A percentile compares a stretch with the other conserved stretches of the same genome.
Conservation (phyloP, 345 rosid genomes). For the Populus deltoides region DNA sequence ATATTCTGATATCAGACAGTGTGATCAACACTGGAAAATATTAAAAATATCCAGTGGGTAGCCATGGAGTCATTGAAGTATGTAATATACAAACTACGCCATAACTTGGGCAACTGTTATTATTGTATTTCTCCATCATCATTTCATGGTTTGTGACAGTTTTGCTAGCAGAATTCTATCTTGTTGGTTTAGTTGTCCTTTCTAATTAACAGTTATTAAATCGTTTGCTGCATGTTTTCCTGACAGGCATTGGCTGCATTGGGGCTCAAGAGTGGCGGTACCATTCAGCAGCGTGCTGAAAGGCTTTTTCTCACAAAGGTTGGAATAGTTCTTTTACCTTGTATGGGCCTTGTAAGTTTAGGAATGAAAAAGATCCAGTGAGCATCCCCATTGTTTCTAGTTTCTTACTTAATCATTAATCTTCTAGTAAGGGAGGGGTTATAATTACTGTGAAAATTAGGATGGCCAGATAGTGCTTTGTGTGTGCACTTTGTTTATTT, state of each 20-base stretch:
- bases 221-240: not conserved
- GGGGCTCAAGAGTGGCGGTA: constrained; percentile 92
- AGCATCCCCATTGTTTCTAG: not conserved
- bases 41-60: not conserved
- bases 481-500: no score
- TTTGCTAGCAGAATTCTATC: not conserved
- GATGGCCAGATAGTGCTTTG: no score
- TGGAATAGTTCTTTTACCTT: not conserved
- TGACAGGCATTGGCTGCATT: constrained; percentile 77
- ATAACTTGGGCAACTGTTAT: not conserved
- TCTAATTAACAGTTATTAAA: not conserved
- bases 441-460: no score
- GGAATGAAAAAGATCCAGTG: not conserved
- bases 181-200: not conserved
- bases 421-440: not conserved
- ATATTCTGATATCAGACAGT: not conserved
- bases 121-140: not conserved
- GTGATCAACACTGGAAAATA: not conserved
- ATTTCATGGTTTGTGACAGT: not conserved
- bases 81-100: not conserved
- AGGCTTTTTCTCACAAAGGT: constrained; percentile 96
- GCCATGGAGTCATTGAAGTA: not conserved
- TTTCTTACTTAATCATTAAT: not conserved
- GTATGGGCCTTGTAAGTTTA: not conserved
- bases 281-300: constrained; percentile 85